Conservation (phyloP, 768 basidiomycete genomes). For the Podaxis sp. region DNA sequence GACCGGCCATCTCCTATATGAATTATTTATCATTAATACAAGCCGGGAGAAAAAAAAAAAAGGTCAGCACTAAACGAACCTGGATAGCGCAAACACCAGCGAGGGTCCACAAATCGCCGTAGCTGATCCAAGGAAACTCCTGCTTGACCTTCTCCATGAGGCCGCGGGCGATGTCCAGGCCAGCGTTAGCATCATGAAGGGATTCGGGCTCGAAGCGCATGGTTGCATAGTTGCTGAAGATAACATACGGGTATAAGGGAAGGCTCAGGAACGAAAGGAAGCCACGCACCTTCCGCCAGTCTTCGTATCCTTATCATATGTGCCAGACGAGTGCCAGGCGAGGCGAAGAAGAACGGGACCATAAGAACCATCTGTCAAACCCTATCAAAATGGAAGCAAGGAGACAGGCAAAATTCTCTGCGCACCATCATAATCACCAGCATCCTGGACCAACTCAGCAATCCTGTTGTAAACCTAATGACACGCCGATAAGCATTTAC, state of each 20-base stretch:
- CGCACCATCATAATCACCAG: slow-evolving; percentile 84
- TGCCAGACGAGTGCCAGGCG: slow-evolving; percentile 94
- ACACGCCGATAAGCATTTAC: background rate
- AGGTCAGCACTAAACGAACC: slow-evolving; percentile 24
- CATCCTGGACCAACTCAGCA: slow-evolving; percentile 70
- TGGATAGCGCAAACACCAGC: slow-evolving; percentile 88
- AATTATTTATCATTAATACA: background rate
- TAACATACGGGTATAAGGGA: slow-evolving; percentile 10
- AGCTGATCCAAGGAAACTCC: slow-evolving; percentile 90
- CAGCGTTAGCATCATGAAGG: slow-evolving; percentile 78
- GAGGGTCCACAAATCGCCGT: slow-evolving; percentile 96
- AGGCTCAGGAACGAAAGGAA: background rate
- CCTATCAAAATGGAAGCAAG: slow-evolving; percentile 12
- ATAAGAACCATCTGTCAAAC: slow-evolving; percentile 71
- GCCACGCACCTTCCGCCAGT: slow-evolving; percentile 71
- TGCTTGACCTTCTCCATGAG: slow-evolving; percentile 85
- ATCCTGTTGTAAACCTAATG: slow-evolving; percentile 85
- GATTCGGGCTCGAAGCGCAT: slow-evolving; percentile 96
- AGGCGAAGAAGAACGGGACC: slow-evolving; percentile 86
- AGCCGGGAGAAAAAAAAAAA: background rate
- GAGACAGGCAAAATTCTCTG: slow-evolving; percentile 4
- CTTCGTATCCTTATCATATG: slow-evolving; percentile 76
- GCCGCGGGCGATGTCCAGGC: slow-evolving; percentile 73
- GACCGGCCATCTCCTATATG: slow-evolving; percentile 81
- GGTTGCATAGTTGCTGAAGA: slow-evolving; percentile 86